Evolutionary conservation across 805 yeast species (phyloP), one percentile per base, ranked within the genome.

Genomic region (Torulaspora franciscae): DNA sequence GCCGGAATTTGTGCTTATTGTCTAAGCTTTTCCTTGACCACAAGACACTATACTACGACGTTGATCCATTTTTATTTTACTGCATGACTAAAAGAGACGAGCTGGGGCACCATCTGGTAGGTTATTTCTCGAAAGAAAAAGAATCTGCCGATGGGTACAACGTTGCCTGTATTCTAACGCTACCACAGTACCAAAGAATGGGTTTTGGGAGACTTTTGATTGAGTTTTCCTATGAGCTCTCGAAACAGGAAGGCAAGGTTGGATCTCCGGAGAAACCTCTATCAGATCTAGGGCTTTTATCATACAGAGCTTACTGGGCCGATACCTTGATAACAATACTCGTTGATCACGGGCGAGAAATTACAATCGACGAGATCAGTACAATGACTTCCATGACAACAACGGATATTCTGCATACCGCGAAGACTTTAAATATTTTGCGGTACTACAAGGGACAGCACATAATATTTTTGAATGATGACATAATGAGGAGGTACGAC

Each of bases 241-340:
- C 96, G 2, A 82, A 83, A 58, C 83, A 81, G 42, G 99, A 93
- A 59, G 81, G 83, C 42, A 93, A 93, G 63, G 79, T 81, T 3
- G 99, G 99, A 1, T 88, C 96, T 0, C 99, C 99, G 0, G 99
- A 93, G 67, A 93, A 93, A 61, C 99, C 99, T 2, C 72, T 93
- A 17, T 86, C 96, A 0, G 99, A 93, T 73, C 73, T 93, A 60
- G 99, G 99, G 32, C 72, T 93, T 26, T 73, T 93, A 24, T 85
- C 96, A 4, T 93, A 93, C 60, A 80, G 99, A 65, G 96, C 97
- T 0, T 93, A 77, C 62, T 93, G 99, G 99, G 81, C 97, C 0
- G 98, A 93, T 57, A 81, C 91, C 0, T 72, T 93, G 47, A 81
- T 89, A 9, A 80, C 79, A 42, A 62, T 88, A 24, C 69, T 93